Evolutionary conservation across 2,329 filamentous ascomycete species (phyloP), one percentile per base, ranked within the genome.

Genomic region (Albophoma yamanashiensis): DNA sequence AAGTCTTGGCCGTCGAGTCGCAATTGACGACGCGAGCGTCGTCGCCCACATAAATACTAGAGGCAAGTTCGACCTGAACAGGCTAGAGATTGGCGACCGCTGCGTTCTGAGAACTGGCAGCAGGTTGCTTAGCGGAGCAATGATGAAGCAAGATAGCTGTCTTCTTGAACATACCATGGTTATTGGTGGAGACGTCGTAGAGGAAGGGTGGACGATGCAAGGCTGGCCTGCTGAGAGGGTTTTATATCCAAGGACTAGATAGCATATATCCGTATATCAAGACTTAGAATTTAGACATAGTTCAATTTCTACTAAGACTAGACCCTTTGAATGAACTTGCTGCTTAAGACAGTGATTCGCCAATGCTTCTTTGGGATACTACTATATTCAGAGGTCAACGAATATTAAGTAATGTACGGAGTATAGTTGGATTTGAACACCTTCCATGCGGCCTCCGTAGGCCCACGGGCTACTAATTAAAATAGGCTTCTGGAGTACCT

Each of bases 161-260:
- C 68, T 85, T 42, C 67, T 85, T 42, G 82, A 85, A 70, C 82
- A 85, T 63, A 84, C 82, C 0, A 73, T 84, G 4, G 74, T 85
- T 50, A 80, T 85, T 75, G 77, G 78, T 1, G 82, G 82, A 5
- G 81, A 85, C 66, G 72, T 80, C 47, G 80, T 83, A 0, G 80
- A 80, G 56, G 75, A 76, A 59, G 76, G 74, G 0, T 70, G 67
- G 59, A 80, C 79, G 1, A 78, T 80, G 70, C 82, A 84, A 67
- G 82, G 82, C 0, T 84, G 81, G 81, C 81, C 82, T 2, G 69
- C 69, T 0, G 66, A 70, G 53, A 64, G 62, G 36, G 47, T 59
- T 20, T 15, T 17, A 20, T 4, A 40, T 45, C 22, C 56, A 25
- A 14, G 55, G 39, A 34, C 47, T 15, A 36, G 45, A 45, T 27